Evolutionary conservation across 1,284 basidiomycete genomes (phyloP), one percentile per base, ranked within the genome.

Genomic region (Ganoderma leucocontextum): DNA sequence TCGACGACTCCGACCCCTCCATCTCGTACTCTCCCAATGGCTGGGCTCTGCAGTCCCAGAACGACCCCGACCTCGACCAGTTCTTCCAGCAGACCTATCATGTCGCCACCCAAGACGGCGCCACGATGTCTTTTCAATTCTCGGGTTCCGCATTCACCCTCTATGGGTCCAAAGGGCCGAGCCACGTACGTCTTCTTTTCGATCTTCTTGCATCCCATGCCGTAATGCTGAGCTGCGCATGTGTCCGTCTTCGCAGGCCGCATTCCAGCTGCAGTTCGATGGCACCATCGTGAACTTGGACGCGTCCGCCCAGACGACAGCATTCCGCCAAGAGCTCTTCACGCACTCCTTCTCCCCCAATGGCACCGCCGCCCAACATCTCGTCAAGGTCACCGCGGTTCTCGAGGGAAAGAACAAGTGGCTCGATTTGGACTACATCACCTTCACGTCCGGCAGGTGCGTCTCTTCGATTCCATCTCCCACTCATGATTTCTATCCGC

Each of bases 81-180:
- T 78, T 76, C 73, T 78, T 78, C 68, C 68, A 76, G 62, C 42
- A 62, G 17, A 78, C 78, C 9, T 79, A 77, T 64, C 77, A 79
- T 60, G 75, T 71, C 67, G 75, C 77, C 8, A 70, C 75, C 57
- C 66, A 59, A 12, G 68, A 76, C 60, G 75, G 73, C 59, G 77
- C 77, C 5, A 66, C 65, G 44, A 63, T 77, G 19, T 72, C 72
- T 57, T 74, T 71, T 72, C 73, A 59, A 59, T 79, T 72, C 62
- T 36, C 36, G 60, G 77, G 75, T n/a, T 66, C 70, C 12, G 73
- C 70, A 4, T 71, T 78, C 36, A 72, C 75, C 36, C 53, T 79
- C 60, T 79, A 74, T 62, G 78, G 78, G 39, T 73, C 77, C 22
- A 78, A 71, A 55, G 78, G 78, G 15, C 78, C 78, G 10, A 68